These are phyloP conservation scores for Fusarium mundagurra DNA, from an alignment of 2,329 filamentous ascomycete genomes.

Conservation along the genomic window DNA sequence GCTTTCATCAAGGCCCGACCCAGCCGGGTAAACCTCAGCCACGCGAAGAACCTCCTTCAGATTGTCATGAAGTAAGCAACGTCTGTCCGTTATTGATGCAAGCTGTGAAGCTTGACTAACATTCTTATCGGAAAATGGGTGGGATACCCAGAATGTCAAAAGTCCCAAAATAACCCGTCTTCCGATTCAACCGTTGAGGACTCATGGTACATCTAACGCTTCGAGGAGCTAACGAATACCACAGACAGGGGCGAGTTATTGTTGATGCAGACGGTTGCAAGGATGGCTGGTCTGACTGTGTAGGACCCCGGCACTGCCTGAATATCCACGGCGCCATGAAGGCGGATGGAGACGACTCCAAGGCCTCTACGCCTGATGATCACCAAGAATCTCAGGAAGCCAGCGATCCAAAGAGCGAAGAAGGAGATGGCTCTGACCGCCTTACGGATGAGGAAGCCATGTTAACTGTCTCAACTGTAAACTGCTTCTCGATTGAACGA, in stretches of 20 bases:
- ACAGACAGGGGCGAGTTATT: neutral
- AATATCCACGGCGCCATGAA: no score
- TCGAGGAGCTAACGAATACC: neutral
- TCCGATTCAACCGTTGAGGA: neutral
- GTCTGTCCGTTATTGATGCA: no score
- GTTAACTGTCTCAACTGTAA: neutral
- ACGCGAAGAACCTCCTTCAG: no score
- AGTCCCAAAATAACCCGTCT: no score
- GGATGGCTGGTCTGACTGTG: no score
- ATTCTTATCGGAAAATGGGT: no score
- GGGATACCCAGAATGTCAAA: no score
- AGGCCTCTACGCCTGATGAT: neutral
- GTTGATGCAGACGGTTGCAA: neutral
- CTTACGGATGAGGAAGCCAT: constrained; percentile 16
- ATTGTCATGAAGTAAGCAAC: no score
- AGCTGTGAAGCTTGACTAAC: no score
- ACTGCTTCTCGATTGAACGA: neutral
- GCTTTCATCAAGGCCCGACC: neutral
- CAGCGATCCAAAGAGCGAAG: neutral
- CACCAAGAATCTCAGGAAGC: neutral
- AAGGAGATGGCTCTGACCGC: no score
- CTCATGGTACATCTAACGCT: neutral
- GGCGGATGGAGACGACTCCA: neutral
- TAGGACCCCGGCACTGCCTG: neutral
- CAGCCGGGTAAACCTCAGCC: neutral